Percentiles rank a stretch among this genome's conserved stretches.
Evolutionary conservation across 2,329 filamentous ascomycete genomes (phyloP).

Genomic region (Malbranchea cinnamomea): DNA sequence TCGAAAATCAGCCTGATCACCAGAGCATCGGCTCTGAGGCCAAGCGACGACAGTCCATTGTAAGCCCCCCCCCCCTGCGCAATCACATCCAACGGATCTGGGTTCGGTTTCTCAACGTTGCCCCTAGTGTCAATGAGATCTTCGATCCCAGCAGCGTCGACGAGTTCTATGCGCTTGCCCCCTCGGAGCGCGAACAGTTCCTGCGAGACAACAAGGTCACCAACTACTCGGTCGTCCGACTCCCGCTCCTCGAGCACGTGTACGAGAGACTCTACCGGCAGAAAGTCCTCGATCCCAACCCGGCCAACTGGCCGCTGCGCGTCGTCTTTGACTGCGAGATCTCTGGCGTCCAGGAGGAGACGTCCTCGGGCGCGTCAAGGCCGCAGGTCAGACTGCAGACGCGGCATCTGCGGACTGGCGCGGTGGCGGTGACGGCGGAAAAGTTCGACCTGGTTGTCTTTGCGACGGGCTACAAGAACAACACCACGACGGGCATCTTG

Average conservation of each 20-base stretch:
- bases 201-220: slow-evolving; percentile 63
- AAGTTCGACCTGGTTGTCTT: slow-evolving; percentile 72
- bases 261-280: slow-evolving; percentile 84
- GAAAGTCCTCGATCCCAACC: slow-evolving; percentile 53
- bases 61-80: no score
- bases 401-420: slow-evolving; percentile 5
- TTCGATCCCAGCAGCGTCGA: slow-evolving; percentile 84
- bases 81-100: no score
- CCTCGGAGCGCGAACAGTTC: slow-evolving; percentile 44
- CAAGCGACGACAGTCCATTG: slow-evolving; percentile 94
- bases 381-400: slow-evolving; percentile 8
- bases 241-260: slow-evolving; percentile 77
- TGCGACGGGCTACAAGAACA: slow-evolving; percentile 72
- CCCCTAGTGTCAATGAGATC: slow-evolving; percentile 74
- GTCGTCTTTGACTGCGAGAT: slow-evolving; percentile 60
- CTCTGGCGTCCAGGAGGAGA: slow-evolving; percentile 41
- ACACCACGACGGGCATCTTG: slow-evolving; percentile 65
- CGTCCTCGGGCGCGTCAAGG: slow-evolving; percentile 23
- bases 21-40: slow-evolving; percentile 66
- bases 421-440: slow-evolving; percentile 8
- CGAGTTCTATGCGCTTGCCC: slow-evolving; percentile 53
- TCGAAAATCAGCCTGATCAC: slow-evolving; percentile 65
- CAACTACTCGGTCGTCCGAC: slow-evolving; percentile 86
- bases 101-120: no score
- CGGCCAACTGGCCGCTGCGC: slow-evolving; percentile 64